Conservation (phyloP, 768 basidiomycete species). For the Myochromella boudieri region DNA sequence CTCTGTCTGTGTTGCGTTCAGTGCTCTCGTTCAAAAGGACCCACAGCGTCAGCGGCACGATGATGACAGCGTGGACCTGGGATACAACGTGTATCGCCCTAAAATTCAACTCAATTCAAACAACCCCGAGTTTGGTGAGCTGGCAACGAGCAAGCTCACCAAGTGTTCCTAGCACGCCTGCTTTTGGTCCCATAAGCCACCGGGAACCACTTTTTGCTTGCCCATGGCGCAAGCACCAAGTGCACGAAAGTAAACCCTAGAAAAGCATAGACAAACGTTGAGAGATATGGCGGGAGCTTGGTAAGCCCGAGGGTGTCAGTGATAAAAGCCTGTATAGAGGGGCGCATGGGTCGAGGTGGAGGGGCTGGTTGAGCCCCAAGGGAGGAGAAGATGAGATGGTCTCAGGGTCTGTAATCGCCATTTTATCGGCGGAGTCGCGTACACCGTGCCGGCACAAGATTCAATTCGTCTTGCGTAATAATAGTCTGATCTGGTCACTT, state of each 20-base stretch:
- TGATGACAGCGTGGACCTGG: conserved; percentile 66
- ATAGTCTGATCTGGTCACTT: too few relatives aligned
- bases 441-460: too few relatives aligned
- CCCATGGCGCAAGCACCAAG: conserved; percentile 52
- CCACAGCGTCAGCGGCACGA: conserved; percentile 62
- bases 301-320: conserved; percentile 42
- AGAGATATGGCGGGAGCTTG: conserved; percentile 54
- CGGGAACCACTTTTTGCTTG: conserved; percentile 48
- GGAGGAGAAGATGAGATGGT: background rate
- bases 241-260: conserved; percentile 60
- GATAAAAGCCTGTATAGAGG: conserved; percentile 11
- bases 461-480: too few relatives aligned
- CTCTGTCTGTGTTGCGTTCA: conserved; percentile 56
- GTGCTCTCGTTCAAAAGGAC: conserved; percentile 42
- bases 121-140: conserved; percentile 11
- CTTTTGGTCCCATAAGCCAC: conserved; percentile 47
- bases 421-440: too few relatives aligned
- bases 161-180: conserved; percentile 53
- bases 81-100: conserved; percentile 77
- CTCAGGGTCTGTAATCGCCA: too few relatives aligned
- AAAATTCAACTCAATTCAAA: background rate
- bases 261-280: conserved; percentile 53
- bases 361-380: background rate
- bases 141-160: conserved; percentile 37
- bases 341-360: conserved; percentile 1